These are phyloP conservation scores for Ophiocordyceps camponoti-leonardi DNA, from an alignment of 2,329 filamentous ascomycete genomes.

Conservation along the genomic window DNA sequence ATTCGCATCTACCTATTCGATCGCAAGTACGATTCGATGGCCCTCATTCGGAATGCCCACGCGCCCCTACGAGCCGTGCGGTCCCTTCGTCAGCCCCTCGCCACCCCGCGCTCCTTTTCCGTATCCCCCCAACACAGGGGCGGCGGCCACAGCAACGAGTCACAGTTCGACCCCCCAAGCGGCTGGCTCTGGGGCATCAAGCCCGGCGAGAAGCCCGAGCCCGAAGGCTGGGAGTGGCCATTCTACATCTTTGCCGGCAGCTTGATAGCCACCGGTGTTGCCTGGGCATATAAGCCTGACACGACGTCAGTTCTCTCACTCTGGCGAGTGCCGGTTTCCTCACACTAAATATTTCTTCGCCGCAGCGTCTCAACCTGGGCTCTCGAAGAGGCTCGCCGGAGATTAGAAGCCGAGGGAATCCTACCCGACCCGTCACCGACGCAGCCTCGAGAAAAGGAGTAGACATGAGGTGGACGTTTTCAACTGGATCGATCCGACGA, in stretches of 20 bases:
- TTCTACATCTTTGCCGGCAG: constrained; percentile 75
- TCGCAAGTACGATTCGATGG: constrained; percentile 13
- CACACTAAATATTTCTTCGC: neutral
- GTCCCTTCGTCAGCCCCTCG: constrained; percentile 17
- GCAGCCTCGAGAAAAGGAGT: constrained; percentile 29
- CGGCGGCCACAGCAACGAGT: constrained; percentile 34
- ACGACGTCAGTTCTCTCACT: constrained; percentile 65
- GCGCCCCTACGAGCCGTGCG: constrained; percentile 19
- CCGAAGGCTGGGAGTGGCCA: constrained; percentile 88
- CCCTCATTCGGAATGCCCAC: constrained; percentile 17
- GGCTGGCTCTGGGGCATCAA: constrained; percentile 92
- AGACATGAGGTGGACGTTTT: constrained; percentile 1
- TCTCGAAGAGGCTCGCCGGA: constrained; percentile 84
- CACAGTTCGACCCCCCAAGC: constrained; percentile 73
- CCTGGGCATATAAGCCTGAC: constrained; percentile 94
- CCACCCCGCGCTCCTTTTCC: constrained; percentile 22
- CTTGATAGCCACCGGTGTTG: constrained; percentile 54
- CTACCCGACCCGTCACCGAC: constrained; percentile 53
- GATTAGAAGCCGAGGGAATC: constrained; percentile 92
- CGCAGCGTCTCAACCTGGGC: constrained; percentile 96
- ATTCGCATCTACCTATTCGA: constrained; percentile 6
- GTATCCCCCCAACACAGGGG: constrained; percentile 23
- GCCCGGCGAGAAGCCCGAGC: constrained; percentile 87
- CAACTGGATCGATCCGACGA: neutral
- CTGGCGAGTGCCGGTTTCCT: neutral